Conservation (phyloP, 345 rosid species). For the Euphorbia pulcherrima region DNA sequence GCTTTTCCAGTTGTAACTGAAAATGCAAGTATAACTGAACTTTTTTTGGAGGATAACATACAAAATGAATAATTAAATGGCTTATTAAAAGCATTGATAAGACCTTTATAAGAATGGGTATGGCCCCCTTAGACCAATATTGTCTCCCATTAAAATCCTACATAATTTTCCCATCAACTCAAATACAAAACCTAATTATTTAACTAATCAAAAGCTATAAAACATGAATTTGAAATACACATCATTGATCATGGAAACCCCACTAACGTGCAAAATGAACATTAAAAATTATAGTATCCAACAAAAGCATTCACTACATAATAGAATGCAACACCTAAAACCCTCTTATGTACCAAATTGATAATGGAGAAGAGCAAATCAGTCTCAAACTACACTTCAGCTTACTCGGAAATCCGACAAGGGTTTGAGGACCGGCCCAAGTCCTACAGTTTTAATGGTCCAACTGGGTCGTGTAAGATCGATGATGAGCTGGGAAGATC, state of each 20-base stretch:
- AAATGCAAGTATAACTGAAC: too few relatives aligned
- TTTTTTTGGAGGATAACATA: too few relatives aligned
- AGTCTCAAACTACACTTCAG: slow-evolving; percentile 30
- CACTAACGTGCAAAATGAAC: slow-evolving; percentile 2
- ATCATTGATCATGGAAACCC: slow-evolving; percentile 15
- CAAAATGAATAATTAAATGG: too few relatives aligned
- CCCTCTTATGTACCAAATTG: not conserved
- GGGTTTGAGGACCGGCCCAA: slow-evolving; percentile 41
- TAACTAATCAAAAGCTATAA: not conserved
- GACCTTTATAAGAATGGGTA: too few relatives aligned
- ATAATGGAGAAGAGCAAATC: slow-evolving; percentile 63
- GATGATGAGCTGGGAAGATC: slow-evolving; percentile 16
- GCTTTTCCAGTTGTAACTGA: too few relatives aligned
- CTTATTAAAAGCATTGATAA: too few relatives aligned
- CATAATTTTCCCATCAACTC: too few relatives aligned
- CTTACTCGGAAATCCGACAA: slow-evolving; percentile 27
- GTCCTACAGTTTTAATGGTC: slow-evolving; percentile 56
- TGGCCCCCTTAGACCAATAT: too few relatives aligned
- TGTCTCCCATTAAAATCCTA: too few relatives aligned
- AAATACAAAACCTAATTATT: too few relatives aligned
- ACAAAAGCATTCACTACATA: not conserved
- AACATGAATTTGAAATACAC: not conserved
- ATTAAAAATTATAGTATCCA: not conserved
- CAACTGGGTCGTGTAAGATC: not conserved
- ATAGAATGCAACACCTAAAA: not conserved